phyloP scores from a whole-genome alignment of 441 rosid genomes.

The Erodium texanum region DNA sequence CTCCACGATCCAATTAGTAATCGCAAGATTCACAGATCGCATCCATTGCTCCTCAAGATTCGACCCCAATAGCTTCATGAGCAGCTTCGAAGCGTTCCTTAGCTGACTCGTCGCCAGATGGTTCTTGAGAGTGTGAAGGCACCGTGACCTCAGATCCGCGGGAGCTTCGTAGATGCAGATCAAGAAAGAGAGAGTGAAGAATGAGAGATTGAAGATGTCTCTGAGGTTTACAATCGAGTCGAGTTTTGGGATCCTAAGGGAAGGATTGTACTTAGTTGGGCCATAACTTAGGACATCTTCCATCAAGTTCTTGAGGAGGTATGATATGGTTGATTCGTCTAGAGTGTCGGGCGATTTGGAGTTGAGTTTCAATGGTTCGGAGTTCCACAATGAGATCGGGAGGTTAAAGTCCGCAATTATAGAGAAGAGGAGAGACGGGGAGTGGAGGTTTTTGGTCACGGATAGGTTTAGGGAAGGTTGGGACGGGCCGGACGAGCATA shows the following conservation, averaged over 20 bases:
- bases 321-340: constrained; percentile 31
- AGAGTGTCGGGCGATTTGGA: constrained; percentile 29
- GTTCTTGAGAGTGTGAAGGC: constrained; percentile 46
- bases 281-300: constrained; percentile 51
- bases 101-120: constrained; percentile 32
- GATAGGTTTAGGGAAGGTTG: constrained; percentile 51
- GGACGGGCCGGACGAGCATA: constrained; percentile 47
- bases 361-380: constrained; percentile 41
- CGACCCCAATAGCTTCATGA: constrained; percentile 59
- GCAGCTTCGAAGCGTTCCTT: constrained; percentile 46
- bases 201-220: constrained; percentile 53
- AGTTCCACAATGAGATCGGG: constrained; percentile 55
- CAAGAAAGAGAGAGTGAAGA: constrained; percentile 50
- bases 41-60: constrained; percentile 86
- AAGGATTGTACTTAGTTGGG: constrained; percentile 25
- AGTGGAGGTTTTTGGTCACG: constrained; percentile 27
- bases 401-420: constrained; percentile 37
- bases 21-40: constrained; percentile 70
- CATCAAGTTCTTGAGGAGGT: constrained; percentile 40
- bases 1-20: constrained; percentile 71
- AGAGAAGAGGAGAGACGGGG: constrained; percentile 45
- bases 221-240: constrained; percentile 26
- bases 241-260: constrained; percentile 33
- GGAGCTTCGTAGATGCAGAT: constrained; percentile 82
- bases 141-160: constrained; percentile 39